Base-by-base conservation (phyloP, 805 yeast genomes). In the Teunomyces pallodes region DNA sequence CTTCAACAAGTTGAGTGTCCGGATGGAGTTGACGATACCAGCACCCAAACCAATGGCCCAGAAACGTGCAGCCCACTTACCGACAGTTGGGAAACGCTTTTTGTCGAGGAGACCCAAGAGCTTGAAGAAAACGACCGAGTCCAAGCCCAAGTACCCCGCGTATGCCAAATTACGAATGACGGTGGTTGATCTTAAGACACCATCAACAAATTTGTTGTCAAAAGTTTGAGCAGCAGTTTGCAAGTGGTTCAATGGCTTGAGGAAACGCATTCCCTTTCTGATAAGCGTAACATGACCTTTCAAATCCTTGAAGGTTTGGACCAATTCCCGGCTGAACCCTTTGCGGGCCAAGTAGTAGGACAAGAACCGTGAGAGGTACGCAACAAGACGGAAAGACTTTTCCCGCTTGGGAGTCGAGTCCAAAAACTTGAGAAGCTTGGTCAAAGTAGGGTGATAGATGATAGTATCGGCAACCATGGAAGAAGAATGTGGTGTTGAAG, bases 231-330 rank as follows among this genome's bases (percentile, higher is more conserved):
- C 75, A 4, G 91, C 87, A n/a, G 81, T 77, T 57, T 83, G 82
- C 46, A 87, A 61, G 62, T 86, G 90, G 58, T 76, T 76, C 59
- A 91, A 70, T 1, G 96, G 96, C 69, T 90, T 91, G 53, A 90
- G 80, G 60, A 86, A 82, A 60, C 97, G 81, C 74, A 91, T 70
- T 17, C 90, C 84, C 72, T 92, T 92, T 65, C 98, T 83, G 53
- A 88, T 76, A 50, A 84, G 65, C 1, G 88, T 78, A 28, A 89
- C 77, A 54, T 86, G 82, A 40, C 62, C 64, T 68, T 84, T 87
- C 52, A 90, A 65, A 17, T 76, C 72, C 55, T 77, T 78, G 63
- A 82, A 76, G 50, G 78, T 64, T 42, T 67, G 65, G 30, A 84
- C 77, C 6, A 74, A 54, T 46, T 74, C 76, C 47, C 63, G 63